Conservation (phyloP, 805 yeast species). For the Zygosaccharomyces bailii region DNA sequence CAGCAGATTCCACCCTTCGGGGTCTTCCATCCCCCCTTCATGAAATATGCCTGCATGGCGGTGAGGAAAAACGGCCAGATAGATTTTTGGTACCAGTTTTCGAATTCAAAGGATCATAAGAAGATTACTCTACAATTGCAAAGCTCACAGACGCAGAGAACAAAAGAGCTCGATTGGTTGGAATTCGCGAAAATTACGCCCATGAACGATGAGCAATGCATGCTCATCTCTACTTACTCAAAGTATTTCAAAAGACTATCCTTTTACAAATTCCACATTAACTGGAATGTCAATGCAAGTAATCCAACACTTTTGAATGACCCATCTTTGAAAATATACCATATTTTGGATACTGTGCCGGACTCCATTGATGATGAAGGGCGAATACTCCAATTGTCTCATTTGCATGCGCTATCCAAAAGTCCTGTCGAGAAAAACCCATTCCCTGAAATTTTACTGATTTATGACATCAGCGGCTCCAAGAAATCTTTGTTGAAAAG, state of each 20-base stretch:
- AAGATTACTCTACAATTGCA: slow-evolving; percentile 33
- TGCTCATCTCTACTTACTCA: slow-evolving; percentile 32
- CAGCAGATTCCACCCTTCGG: slow-evolving; percentile 36
- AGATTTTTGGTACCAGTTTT: slow-evolving; percentile 39
- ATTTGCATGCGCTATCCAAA: slow-evolving; percentile 30
- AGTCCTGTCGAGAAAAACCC: slow-evolving; percentile 29
- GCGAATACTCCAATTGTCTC: slow-evolving; percentile 20
- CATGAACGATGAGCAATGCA: slow-evolving; percentile 32
- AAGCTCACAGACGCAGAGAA: slow-evolving; percentile 21
- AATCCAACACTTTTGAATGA: slow-evolving; percentile 30
- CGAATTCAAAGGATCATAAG: slow-evolving; percentile 38
- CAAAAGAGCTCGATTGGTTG: slow-evolving; percentile 33
- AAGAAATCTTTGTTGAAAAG: slow-evolving; percentile 28
- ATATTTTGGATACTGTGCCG: slow-evolving; percentile 25
- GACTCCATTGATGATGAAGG: slow-evolving; percentile 27
- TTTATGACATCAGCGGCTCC: slow-evolving; percentile 26
- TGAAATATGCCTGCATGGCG: slow-evolving; percentile 37
- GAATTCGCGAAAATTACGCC: slow-evolving; percentile 34
- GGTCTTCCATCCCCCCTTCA: slow-evolving; percentile 37
- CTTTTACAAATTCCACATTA: slow-evolving; percentile 31
- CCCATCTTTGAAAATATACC: slow-evolving; percentile 30
- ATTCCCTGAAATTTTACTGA: slow-evolving; percentile 29
- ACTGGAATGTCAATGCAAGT: slow-evolving; percentile 32
- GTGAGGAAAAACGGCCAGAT: slow-evolving; percentile 36
- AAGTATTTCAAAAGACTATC: slow-evolving; percentile 25